Percentiles rank a stretch among this genome's conserved stretches.
These are phyloP conservation scores for Butyriboletus loyo DNA, from an alignment of 768 basidiomycete genomes.

Conservation along the genomic window DNA sequence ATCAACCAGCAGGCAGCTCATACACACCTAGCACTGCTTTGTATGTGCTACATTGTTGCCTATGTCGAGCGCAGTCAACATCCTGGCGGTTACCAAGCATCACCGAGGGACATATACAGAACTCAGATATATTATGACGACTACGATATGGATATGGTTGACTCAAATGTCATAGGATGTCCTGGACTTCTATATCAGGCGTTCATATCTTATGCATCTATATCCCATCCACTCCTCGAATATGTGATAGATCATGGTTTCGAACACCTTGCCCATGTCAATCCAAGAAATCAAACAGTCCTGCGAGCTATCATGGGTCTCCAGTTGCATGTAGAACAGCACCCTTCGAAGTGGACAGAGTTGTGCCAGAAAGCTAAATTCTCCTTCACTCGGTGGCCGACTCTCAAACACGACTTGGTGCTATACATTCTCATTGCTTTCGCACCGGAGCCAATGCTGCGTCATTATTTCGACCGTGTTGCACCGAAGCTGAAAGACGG, in stretches of 20 bases:
- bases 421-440: no score
- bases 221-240: not conserved
- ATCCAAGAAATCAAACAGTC: not conserved
- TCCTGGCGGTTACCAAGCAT: no score
- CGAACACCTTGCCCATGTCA: not conserved
- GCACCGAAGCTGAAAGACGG: not conserved
- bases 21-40: not conserved
- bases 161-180: no score
- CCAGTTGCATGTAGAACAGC: not conserved
- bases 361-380: no score
- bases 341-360: not conserved
- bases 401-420: no score
- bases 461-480: not conserved
- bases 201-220: no score
- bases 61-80: no score
- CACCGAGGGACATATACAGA: no score
- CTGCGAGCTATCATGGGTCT: not conserved
- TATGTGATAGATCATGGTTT: not conserved
- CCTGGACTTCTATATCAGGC: no score
- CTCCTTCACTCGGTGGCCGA: no score
- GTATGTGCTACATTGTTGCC: conserved; percentile 7
- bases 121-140: no score
- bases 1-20: not conserved
- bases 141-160: no score
- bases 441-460: not conserved